phyloP scores from a whole-genome alignment of 2,329 filamentous ascomycete species.

The Colletotrichum euphorbiae region DNA sequence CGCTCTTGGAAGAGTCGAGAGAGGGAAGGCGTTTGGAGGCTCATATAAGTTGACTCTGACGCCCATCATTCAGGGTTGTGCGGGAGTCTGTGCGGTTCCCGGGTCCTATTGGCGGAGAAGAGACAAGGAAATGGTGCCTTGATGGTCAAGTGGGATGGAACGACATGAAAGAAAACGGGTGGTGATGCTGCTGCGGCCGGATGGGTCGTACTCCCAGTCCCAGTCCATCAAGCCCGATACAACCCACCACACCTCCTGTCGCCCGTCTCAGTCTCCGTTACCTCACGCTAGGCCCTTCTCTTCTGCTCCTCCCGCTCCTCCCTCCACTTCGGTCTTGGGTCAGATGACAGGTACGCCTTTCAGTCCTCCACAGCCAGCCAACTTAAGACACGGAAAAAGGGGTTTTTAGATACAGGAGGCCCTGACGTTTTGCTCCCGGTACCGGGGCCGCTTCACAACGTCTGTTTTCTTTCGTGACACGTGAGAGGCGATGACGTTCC shows the following conservation, averaged over 20 bases:
- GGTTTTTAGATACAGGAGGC: background rate
- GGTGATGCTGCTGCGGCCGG: slow-evolving; percentile 29
- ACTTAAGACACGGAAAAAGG: background rate
- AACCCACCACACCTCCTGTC: slow-evolving; percentile 30
- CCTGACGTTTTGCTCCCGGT: background rate
- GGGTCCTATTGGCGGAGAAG: slow-evolving; percentile 40
- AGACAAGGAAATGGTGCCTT: slow-evolving; percentile 35
- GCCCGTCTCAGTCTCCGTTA: slow-evolving; percentile 25
- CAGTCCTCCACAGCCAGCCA: background rate
- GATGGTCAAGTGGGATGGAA: slow-evolving; percentile 35
- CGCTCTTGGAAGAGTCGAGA: background rate
- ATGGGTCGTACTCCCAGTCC: slow-evolving; percentile 39
- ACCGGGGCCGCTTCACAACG: slow-evolving; percentile 1
- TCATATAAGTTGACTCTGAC: slow-evolving; percentile 25
- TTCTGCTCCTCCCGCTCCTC: slow-evolving; percentile 36
- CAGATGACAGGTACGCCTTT: slow-evolving; percentile 25
- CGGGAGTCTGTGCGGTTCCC: slow-evolving; percentile 43
- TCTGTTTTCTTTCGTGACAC: slow-evolving; percentile 1
- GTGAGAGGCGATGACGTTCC: slow-evolving; percentile 28
- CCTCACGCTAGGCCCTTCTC: slow-evolving; percentile 29
- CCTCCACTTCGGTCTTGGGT: slow-evolving; percentile 19
- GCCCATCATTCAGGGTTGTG: slow-evolving; percentile 40
- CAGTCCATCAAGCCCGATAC: slow-evolving; percentile 35
- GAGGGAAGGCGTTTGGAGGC: slow-evolving; percentile 30
- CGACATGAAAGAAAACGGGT: slow-evolving; percentile 28